These are phyloP conservation scores for Fennellomyces sp. DNA, from an alignment of 371 early-diverging fungal species.

Conservation along the genomic window DNA sequence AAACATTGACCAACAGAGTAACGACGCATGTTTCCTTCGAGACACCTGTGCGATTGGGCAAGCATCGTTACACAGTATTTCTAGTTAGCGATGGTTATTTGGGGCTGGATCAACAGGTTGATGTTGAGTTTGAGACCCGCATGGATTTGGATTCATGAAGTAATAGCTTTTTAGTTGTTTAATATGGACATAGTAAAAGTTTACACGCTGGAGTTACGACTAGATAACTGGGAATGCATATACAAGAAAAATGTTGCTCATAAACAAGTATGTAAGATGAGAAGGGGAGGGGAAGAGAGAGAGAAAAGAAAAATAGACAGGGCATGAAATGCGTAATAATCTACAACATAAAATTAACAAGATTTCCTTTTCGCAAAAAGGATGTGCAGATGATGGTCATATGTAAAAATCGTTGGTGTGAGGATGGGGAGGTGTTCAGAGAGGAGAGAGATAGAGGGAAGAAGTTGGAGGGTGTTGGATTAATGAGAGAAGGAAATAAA, in stretches of 20 bases:
- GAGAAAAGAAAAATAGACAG: conserved; percentile 8
- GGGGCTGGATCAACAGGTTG: conserved; percentile 74
- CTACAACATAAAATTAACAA: conserved; percentile 7
- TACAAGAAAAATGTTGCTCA: conserved; percentile 7
- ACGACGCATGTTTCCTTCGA: conserved; percentile 56
- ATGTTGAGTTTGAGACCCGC: conserved; percentile 57
- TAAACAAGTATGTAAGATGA: conserved; percentile 3
- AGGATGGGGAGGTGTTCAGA: conserved; percentile 4
- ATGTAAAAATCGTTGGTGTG: background rate
- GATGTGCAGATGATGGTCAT: conserved; percentile 7
- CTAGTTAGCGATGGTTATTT: conserved; percentile 82
- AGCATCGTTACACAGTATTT: conserved; percentile 60
- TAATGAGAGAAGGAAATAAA: background rate
- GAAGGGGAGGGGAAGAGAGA: conserved; percentile 9
- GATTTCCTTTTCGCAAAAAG: background rate
- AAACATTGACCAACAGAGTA: conserved; percentile 42
- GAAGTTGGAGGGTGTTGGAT: background rate
- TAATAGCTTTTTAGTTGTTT: conserved; percentile 3
- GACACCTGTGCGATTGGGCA: conserved; percentile 69
- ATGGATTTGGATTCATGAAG: conserved; percentile 28
- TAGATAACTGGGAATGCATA: conserved; percentile 5
- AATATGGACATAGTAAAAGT: conserved; percentile 10
- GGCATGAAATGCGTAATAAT: conserved; percentile 8
- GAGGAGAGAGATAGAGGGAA: background rate
- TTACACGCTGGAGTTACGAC: conserved; percentile 13